Conservation (phyloP, 108 stramenopile genomes). For the Craspedostauros australis region DNA sequence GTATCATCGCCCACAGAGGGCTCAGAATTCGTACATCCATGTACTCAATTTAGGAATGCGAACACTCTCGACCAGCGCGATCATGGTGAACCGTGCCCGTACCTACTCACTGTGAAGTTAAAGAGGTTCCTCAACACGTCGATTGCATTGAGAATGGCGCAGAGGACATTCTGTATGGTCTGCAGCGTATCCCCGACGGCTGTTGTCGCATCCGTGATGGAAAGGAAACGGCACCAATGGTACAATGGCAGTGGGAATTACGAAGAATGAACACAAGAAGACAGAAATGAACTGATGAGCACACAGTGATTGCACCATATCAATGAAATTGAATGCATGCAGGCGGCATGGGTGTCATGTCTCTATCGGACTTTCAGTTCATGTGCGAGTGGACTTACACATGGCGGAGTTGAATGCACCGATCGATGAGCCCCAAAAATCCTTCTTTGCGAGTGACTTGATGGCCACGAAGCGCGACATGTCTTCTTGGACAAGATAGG, state of each 20-base stretch:
- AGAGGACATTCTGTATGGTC: constrained; percentile 54
- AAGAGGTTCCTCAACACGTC: constrained; percentile 65
- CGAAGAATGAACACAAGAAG: neutral
- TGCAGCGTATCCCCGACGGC: constrained; percentile 63
- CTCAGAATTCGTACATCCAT: too few species aligned
- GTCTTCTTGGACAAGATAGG: constrained; percentile 51
- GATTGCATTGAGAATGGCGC: constrained; percentile 55
- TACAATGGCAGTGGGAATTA: neutral
- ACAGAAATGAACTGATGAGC: too few species aligned
- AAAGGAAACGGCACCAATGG: neutral
- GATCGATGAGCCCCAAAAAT: constrained; percentile 64
- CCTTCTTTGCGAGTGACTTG: constrained; percentile 37
- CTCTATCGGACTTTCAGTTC: too few species aligned
- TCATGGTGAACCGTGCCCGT: neutral
- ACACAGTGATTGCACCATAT: too few species aligned
- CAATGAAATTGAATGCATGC: too few species aligned
- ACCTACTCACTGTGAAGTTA: constrained; percentile 61
- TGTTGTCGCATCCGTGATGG: constrained; percentile 5
- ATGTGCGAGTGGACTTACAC: constrained; percentile 14
- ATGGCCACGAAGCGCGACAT: constrained; percentile 38
- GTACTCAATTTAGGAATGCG: too few species aligned
- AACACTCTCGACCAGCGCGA: too few species aligned
- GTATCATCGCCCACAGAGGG: too few species aligned
- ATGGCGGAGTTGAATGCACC: constrained; percentile 66
- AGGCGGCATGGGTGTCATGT: too few species aligned